Evolutionary conservation across 805 yeast species (phyloP).

Genomic region (Lipomyces lipofer): DNA sequence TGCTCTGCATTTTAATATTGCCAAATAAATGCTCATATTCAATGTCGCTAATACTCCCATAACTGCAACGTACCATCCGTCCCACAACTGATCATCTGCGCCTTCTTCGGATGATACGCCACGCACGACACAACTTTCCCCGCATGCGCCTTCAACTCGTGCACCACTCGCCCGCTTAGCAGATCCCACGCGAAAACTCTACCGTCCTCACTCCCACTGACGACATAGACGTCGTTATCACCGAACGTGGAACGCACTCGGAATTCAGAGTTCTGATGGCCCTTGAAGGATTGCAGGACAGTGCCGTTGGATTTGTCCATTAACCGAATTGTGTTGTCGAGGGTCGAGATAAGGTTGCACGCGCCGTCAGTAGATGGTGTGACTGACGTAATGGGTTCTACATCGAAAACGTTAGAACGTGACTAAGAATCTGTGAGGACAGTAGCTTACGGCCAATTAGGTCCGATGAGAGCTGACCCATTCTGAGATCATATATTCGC

Average conservation of each 20-base stretch:
- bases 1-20: not conserved
- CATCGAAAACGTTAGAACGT: not conserved
- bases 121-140: slow-evolving; percentile 25
- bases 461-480: slow-evolving; percentile 34
- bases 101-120: slow-evolving; percentile 20
- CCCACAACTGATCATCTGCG: slow-evolving; percentile 29
- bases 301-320: slow-evolving; percentile 35
- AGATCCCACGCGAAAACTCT: slow-evolving; percentile 36
- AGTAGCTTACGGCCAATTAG: slow-evolving; percentile 30
- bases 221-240: slow-evolving; percentile 29
- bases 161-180: slow-evolving; percentile 26
- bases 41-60: slow-evolving; percentile 25
- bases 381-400: slow-evolving; percentile 36
- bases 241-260: slow-evolving; percentile 35
- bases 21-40: not conserved
- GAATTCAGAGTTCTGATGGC: slow-evolving; percentile 34
- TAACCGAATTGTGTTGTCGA: slow-evolving; percentile 35
- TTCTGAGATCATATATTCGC: slow-evolving; percentile 39
- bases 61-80: slow-evolving; percentile 26
- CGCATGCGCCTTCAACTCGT: slow-evolving; percentile 12
- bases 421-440: not conserved
- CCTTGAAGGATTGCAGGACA: slow-evolving; percentile 33
- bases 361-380: slow-evolving; percentile 18
- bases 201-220: slow-evolving; percentile 39
- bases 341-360: slow-evolving; percentile 33